These are phyloP conservation scores for Irpex sp. DNA, from an alignment of 1,284 basidiomycete genomes.

Conservation along the genomic window DNA sequence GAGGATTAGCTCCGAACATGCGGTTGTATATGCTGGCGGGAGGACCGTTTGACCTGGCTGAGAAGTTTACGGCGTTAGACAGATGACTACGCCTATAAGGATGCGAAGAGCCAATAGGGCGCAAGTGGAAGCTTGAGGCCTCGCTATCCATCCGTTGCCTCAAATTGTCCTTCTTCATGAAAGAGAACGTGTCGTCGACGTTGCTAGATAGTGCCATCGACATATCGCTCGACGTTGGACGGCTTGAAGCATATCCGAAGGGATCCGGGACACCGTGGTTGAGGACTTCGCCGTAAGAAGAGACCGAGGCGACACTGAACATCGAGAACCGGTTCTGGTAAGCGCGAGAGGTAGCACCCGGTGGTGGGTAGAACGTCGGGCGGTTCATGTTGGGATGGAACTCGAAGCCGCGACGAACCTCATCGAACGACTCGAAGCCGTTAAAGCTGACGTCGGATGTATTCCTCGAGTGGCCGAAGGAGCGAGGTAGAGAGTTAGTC, in stretches of 20 bases:
- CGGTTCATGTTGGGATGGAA: constrained; percentile 52
- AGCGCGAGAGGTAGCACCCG: constrained; percentile 24
- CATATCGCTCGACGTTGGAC: constrained; percentile 47
- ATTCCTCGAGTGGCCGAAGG: constrained; percentile 36
- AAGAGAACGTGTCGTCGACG: constrained; percentile 70
- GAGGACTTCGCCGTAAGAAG: constrained; percentile 70
- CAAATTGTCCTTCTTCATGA: constrained; percentile 39
- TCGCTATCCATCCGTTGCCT: constrained; percentile 67
- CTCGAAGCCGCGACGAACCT: constrained; percentile 69
- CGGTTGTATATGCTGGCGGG: constrained; percentile 69
- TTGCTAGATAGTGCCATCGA: constrained; percentile 49
- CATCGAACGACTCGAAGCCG: constrained; percentile 68
- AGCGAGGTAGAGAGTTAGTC: constrained; percentile 11
- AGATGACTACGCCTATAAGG: constrained; percentile 38
- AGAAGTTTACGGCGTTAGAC: constrained; percentile 37
- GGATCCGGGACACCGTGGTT: constrained; percentile 62
- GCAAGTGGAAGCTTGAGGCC: constrained; percentile 72
- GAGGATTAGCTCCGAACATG: constrained; percentile 41
- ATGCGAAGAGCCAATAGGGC: constrained; percentile 23
- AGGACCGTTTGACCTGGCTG: constrained; percentile 45
- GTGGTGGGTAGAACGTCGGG: constrained; percentile 60
- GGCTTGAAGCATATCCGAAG: constrained; percentile 62
- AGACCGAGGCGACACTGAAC: constrained; percentile 77
- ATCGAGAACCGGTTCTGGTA: constrained; percentile 50
- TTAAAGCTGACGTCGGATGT: constrained; percentile 58